Evolutionary conservation across 2,329 filamentous ascomycete genomes (phyloP).

Genomic region (Fusarium sp.): DNA sequence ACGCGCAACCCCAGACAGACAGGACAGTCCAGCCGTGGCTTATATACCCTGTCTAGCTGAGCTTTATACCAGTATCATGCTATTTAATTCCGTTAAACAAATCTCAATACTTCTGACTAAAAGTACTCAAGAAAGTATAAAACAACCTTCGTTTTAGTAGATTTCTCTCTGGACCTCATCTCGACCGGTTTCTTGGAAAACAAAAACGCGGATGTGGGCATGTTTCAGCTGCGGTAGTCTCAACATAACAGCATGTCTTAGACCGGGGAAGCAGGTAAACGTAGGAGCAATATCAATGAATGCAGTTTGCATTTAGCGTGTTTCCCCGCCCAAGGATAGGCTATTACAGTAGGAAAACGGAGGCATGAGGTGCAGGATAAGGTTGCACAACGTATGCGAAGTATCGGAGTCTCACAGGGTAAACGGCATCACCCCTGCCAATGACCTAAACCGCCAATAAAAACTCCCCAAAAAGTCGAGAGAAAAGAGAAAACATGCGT

Average conservation of each 20-base stretch:
- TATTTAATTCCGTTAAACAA: no score
- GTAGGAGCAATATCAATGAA: background rate
- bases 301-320: background rate
- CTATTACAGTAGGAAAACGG: background rate
- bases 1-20: no score
- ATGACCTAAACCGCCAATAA: background rate
- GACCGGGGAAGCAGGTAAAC: background rate
- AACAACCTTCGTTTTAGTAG: no score
- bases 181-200: background rate
- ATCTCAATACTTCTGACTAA: no score
- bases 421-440: background rate
- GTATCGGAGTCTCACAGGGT: constrained; percentile 1
- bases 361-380: background rate
- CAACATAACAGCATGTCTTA: background rate
- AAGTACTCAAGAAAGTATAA: no score
- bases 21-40: no score
- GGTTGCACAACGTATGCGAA: constrained; percentile 6
- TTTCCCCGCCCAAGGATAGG: background rate
- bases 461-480: background rate
- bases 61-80: no score
- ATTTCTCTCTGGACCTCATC: background rate
- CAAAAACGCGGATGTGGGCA: background rate
- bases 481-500: constrained; percentile 12
- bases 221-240: background rate
- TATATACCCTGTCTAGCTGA: no score